These are phyloP conservation scores for Cicer arietinum DNA, from an alignment of 306 rosid species.

Conservation along the genomic window DNA sequence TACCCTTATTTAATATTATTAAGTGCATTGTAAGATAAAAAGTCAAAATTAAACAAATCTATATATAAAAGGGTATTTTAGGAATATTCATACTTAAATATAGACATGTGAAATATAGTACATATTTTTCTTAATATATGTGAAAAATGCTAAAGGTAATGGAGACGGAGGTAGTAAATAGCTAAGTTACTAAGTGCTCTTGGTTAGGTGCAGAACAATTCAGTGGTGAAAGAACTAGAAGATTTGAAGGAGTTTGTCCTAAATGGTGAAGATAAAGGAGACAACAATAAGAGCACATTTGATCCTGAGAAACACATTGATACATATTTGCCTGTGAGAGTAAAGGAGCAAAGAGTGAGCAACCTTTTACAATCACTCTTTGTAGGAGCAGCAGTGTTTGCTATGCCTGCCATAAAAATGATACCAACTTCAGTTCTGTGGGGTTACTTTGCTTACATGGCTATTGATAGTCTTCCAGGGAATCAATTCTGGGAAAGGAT, in stretches of 20 bases:
- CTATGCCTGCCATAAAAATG: constrained; percentile 72
- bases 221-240: constrained; percentile 69
- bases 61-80: too few relatives aligned
- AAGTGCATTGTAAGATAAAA: too few relatives aligned
- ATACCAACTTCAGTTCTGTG: constrained; percentile 89
- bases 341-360: constrained; percentile 91
- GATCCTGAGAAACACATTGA: constrained; percentile 89
- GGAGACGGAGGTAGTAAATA: background rate
- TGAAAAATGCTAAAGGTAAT: too few relatives aligned
- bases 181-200: constrained; percentile 20
- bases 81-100: too few relatives aligned
- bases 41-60: too few relatives aligned
- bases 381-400: constrained; percentile 76
- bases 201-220: constrained; percentile 55
- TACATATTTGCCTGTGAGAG: constrained; percentile 72
- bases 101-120: too few relatives aligned
- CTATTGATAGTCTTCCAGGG: constrained; percentile 94
- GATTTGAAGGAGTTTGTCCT: constrained; percentile 77
- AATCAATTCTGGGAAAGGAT: constrained; percentile 91
- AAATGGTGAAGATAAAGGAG: constrained; percentile 53
- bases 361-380: constrained; percentile 79
- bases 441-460: constrained; percentile 95
- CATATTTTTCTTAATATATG: too few relatives aligned
- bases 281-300: constrained; percentile 48
- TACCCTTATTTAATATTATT: too few relatives aligned